Base-by-base conservation (phyloP, 441 rosid genomes). In the Brassica hybrid region DNA sequence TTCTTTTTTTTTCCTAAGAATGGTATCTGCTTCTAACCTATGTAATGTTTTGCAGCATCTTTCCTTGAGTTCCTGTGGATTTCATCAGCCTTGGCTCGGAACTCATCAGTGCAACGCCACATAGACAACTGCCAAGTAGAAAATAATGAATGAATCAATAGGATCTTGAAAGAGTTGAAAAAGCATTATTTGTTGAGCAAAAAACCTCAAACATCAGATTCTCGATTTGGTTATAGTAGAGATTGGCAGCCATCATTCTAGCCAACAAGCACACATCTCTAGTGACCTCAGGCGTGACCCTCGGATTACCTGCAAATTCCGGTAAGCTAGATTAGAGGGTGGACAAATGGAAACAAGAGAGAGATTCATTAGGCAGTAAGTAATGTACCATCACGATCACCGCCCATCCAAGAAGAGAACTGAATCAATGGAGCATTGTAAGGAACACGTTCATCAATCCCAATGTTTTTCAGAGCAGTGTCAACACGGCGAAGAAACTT, bases 31-130 rank as follows among this genome's bases (percentile, higher is more conserved):
- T 54, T 54, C 59, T 16, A 54, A 54, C 59, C 59, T 17, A 56
- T 96, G 80, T 91, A 96, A 85, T 96, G 99, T 81, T 96, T 96
- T 43, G 99, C 89, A 71, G 98, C 89, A 74, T 96, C 98, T 85
- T 76, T 93, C 83, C 82, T 92, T 9, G 91, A 80, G 69, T 89
- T 86, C 69, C 82, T 77, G 34, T 87, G 98, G 74, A 96, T 88
- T 71, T 84, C 88, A 61, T 89, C 91, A 0, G 97, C 97, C 57
- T 85, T 85, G 60, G 72, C 77, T 60, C 97, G 93, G 59, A 96
- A 94, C 75, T 96, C 99, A 18, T 90, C 97, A 68, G 77, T 93
- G 86, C 99, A 96, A 73, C 98, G 95, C 99, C 99, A 96, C 99
- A 96, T 96, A 62, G 99, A 96, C 86, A 96, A 74, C 99, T 96